These are phyloP conservation scores for Juglanconis oblonga DNA, from an alignment of 2,329 filamentous ascomycete genomes.

Conservation along the genomic window DNA sequence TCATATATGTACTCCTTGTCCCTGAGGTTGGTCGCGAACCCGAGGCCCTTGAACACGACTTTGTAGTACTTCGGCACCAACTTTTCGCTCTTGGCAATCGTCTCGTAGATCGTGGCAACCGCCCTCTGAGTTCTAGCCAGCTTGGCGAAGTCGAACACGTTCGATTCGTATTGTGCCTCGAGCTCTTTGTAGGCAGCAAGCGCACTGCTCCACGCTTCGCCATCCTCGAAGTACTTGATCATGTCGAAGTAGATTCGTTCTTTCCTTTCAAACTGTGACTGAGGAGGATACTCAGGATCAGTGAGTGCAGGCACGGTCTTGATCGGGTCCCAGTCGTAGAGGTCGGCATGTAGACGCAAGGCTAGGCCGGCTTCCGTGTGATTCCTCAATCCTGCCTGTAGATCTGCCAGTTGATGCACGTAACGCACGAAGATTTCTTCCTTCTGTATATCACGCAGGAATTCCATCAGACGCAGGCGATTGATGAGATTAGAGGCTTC, in stretches of 20 bases:
- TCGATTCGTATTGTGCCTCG: slow-evolving; percentile 85
- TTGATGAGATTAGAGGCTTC: slow-evolving; percentile 85
- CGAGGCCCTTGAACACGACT: slow-evolving; percentile 83
- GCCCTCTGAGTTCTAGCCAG: slow-evolving; percentile 84
- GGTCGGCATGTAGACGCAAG: slow-evolving; percentile 83
- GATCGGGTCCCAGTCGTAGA: slow-evolving; percentile 86
- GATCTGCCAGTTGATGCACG: slow-evolving; percentile 81
- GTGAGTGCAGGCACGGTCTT: slow-evolving; percentile 61
- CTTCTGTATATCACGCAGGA: slow-evolving; percentile 93
- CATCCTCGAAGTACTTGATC: slow-evolving; percentile 91
- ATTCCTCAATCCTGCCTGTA: slow-evolving; percentile 75
- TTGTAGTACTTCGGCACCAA: slow-evolving; percentile 84
- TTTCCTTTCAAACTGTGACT: slow-evolving; percentile 88
- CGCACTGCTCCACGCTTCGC: slow-evolving; percentile 89
- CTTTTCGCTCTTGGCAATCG: slow-evolving; percentile 76
- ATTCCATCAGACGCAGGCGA: slow-evolving; percentile 88
- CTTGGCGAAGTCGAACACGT: slow-evolving; percentile 87
- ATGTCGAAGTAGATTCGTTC: slow-evolving; percentile 91
- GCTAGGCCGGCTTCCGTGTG: slow-evolving; percentile 86
- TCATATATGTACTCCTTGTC: slow-evolving; percentile 95
- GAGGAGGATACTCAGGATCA: slow-evolving; percentile 76
- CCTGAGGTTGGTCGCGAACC: slow-evolving; percentile 75
- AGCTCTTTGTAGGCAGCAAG: slow-evolving; percentile 87
- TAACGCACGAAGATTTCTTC: slow-evolving; percentile 96
- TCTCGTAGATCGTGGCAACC: slow-evolving; percentile 90